Conservation (phyloP, 2,329 filamentous ascomycete species). For the Monilinia fructicola region DNA sequence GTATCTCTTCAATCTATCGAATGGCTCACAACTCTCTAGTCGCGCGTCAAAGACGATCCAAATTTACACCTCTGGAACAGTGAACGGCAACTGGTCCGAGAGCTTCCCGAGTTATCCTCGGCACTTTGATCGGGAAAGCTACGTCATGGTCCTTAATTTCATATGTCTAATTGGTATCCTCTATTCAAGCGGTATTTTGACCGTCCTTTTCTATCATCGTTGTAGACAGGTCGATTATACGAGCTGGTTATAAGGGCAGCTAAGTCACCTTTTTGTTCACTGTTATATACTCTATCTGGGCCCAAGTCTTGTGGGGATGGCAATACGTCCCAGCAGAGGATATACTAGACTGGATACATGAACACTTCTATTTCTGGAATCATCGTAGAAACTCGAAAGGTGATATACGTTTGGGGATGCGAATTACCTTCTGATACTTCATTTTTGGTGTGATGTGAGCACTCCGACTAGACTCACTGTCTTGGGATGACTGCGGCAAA, state of each 20-base stretch:
- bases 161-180: neutral
- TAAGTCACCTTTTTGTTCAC: neutral
- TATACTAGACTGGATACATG: neutral
- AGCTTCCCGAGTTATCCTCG: too few species aligned
- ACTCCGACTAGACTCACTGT: neutral
- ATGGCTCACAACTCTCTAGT: too few species aligned
- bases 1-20: too few species aligned
- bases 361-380: neutral
- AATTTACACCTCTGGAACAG: too few species aligned
- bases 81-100: too few species aligned
- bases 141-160: too few species aligned
- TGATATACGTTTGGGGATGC: neutral
- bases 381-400: neutral
- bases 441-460: neutral
- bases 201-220: neutral
- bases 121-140: too few species aligned
- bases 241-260: neutral
- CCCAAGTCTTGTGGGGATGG: neutral
- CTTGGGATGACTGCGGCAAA: neutral
- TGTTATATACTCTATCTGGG: neutral
- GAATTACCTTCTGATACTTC: neutral
- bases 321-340: neutral
- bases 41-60: too few species aligned
- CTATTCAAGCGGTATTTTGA: neutral
- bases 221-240: neutral